Evolutionary conservation across 108 stramenopile genomes (phyloP).

Genomic region (Chaetoceros muelleri): DNA sequence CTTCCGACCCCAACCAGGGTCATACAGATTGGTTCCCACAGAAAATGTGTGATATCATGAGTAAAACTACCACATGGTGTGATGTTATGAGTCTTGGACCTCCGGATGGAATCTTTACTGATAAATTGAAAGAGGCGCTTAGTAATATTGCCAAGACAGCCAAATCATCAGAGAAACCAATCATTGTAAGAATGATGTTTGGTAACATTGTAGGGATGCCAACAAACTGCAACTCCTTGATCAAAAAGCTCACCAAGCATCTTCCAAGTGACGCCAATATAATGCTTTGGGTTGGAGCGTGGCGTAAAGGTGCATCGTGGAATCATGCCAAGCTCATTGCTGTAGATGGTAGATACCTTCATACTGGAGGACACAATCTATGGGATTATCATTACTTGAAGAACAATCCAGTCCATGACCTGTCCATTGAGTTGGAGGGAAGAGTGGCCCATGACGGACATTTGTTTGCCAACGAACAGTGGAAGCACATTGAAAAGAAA

Average conservation of each 20-base stretch:
- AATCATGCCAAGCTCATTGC: conserved; percentile 42
- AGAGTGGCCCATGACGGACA: conserved; percentile 32
- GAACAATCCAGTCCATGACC: conserved; percentile 34
- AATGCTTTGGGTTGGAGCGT: conserved; percentile 32
- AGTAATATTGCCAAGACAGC: conserved; percentile 9
- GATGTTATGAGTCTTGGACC: conserved; percentile 36
- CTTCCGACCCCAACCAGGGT: conserved; percentile 22
- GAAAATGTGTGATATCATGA: conserved; percentile 26
- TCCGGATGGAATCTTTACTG: conserved; percentile 46
- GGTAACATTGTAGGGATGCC: conserved; percentile 53
- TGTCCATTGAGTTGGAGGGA: conserved; percentile 32
- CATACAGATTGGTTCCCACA: conserved; percentile 47
- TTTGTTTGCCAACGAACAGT: conserved; percentile 34
- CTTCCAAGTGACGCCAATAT: conserved; percentile 29
- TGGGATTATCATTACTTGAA: conserved; percentile 37
- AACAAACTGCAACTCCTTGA: conserved; percentile 31
- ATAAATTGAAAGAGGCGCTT: conserved; percentile 25
- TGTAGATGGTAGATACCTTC: conserved; percentile 32
- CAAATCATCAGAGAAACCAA: conserved; percentile 8
- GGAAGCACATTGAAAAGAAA: conserved; percentile 25
- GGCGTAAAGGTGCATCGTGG: conserved; percentile 27
- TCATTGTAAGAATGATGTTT: conserved; percentile 48
- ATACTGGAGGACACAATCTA: conserved; percentile 36
- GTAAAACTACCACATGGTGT: conserved; percentile 31
- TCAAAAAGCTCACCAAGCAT: conserved; percentile 34